Base-by-base conservation (phyloP, 352 stramenopile genomes). In the Phytopythium delawarense region DNA sequence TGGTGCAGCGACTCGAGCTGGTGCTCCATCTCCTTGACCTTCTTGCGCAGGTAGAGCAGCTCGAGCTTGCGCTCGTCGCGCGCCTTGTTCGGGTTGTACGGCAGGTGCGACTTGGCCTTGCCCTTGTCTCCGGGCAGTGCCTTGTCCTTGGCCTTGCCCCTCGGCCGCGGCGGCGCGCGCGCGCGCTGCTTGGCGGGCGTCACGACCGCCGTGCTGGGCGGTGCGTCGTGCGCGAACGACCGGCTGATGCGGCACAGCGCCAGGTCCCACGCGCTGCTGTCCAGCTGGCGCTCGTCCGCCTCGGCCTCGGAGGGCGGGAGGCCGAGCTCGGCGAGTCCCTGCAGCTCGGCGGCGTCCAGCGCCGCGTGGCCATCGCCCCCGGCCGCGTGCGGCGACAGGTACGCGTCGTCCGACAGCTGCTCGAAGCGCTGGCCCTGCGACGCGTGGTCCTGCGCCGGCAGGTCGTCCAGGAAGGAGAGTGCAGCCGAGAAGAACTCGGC, bases 1-100 rank as follows among this genome's bases (percentile, higher is more conserved):
- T 71, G 59, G 18, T 68, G 68, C 61, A 81, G 62, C 35, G 57
- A 68, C 8, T 59, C 46, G 20, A 79, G 62, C 44, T 72, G 66
- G 5, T 68, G 60, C 59, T 82, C 64, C 62, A 82, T 76, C 67
- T 79, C 63, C 30, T 68, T 74, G 15, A 76, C 74, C 45, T 78
- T 78, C 54, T 78, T 75, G 55, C 74, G 74, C 40, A 82, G 53
- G 57, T 76, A 76, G 1, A 72, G 63, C 20, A 79, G 57, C 46
- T 82, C 74, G 12, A 75, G 73, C 21, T 65, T 69, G 39, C 62
- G 68, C 37, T 75, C 67, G 49, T 71, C 61, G 25, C 65, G 62
- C 42, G 60, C 65, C 37, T 59, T 61, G 21, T 72, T 72, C 8
- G 62, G 44, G 40, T 76, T 58, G 32, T 40, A 57, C 23, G 52